Evolutionary conservation across 2,329 filamentous ascomycete species (phyloP).

Genomic region (Aspergillus sp.): DNA sequence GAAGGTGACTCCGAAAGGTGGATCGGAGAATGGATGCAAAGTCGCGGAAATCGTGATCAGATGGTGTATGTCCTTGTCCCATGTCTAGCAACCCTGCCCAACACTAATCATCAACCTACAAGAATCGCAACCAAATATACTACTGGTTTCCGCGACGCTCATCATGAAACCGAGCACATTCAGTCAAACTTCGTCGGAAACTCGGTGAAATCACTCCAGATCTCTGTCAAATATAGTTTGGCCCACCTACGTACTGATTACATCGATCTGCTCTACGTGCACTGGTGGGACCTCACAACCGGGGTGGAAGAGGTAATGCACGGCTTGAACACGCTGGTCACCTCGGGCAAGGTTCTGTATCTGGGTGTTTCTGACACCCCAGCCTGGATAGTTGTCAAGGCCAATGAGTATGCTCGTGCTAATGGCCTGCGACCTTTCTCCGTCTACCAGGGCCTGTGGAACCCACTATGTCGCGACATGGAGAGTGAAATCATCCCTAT

Average conservation of each 20-base stretch:
- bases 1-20: slow-evolving; percentile 62
- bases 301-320: slow-evolving; percentile 40
- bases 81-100: too few species aligned
- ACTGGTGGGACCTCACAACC: slow-evolving; percentile 52
- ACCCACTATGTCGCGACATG: slow-evolving; percentile 37
- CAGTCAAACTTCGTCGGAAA: slow-evolving; percentile 38
- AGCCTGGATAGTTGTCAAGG: slow-evolving; percentile 41
- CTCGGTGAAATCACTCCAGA: slow-evolving; percentile 40
- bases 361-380: slow-evolving; percentile 43
- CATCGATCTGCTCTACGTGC: slow-evolving; percentile 55
- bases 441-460: slow-evolving; percentile 43
- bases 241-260: slow-evolving; percentile 53
- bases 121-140: slow-evolving; percentile 66
- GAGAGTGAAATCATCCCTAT: slow-evolving; percentile 37
- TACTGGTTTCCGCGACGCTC: slow-evolving; percentile 50
- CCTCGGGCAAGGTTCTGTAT: slow-evolving; percentile 44
- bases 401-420: slow-evolving; percentile 40
- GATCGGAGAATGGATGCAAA: slow-evolving; percentile 71
- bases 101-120: neutral
- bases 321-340: slow-evolving; percentile 37
- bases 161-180: slow-evolving; percentile 36
- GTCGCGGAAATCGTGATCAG: slow-evolving; percentile 53
- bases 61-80: neutral
- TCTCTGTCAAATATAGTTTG: slow-evolving; percentile 46
- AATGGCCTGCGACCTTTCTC: slow-evolving; percentile 43